A percentile compares a stretch with the other conserved stretches of the same genome.
Conservation (phyloP, 768 basidiomycete genomes). For the Leccinum fibrillosum region DNA sequence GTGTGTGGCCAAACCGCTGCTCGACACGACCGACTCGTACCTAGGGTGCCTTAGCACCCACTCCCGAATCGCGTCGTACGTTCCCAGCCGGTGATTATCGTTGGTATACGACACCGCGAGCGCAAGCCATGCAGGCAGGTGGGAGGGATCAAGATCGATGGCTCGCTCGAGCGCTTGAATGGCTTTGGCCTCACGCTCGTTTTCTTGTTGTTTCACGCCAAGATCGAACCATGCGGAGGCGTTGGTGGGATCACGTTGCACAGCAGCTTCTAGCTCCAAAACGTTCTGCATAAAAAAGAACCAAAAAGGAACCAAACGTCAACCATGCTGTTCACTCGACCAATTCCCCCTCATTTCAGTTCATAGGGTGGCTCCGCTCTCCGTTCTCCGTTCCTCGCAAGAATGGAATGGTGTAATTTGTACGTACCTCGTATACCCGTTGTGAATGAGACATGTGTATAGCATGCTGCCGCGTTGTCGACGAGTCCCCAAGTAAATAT, state of each 20-base stretch:
- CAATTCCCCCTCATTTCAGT: not conserved
- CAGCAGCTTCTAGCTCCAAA: conserved; percentile 84
- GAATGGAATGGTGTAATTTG: conserved; percentile 8
- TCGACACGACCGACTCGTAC: conserved; percentile 47
- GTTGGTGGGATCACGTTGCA: conserved; percentile 71
- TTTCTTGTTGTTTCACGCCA: conserved; percentile 97
- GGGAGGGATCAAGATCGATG: conserved; percentile 73
- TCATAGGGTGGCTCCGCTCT: conserved; percentile 2
- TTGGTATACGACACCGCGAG: conserved; percentile 90
- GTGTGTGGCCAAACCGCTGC: conserved; percentile 27
- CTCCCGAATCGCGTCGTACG: conserved; percentile 75
- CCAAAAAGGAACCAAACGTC: conserved; percentile 12
- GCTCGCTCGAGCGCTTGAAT: conserved; percentile 80
- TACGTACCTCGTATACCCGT: conserved; percentile 40
- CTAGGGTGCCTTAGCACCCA: conserved; percentile 69
- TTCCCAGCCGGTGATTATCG: conserved; percentile 70
- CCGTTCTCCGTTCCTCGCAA: conserved; percentile 10
- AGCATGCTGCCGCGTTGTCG: conserved; percentile 45
- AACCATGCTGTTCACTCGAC: conserved; percentile 12
- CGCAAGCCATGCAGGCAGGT: conserved; percentile 84
- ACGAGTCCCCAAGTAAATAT: conserved; percentile 62
- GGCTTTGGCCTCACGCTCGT: conserved; percentile 90
- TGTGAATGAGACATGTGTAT: conserved; percentile 31
- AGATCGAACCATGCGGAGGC: conserved; percentile 85
- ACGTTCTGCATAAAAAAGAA: conserved; percentile 56